phyloP scores from a whole-genome alignment of 208 protist species.

The Entamoeba moshkovskii region DNA sequence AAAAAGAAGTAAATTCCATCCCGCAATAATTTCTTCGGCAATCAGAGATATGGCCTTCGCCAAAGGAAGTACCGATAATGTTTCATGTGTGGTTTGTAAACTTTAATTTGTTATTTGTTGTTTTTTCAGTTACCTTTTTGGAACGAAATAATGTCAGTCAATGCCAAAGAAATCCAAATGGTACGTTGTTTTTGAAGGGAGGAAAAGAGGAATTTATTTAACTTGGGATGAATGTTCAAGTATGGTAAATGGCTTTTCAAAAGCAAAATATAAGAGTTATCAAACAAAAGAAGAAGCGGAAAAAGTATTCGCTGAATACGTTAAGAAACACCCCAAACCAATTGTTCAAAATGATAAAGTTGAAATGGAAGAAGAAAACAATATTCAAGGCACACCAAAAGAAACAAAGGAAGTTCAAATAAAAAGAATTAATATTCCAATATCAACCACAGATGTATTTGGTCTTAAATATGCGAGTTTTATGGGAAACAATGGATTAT shows the following conservation, averaged over 20 bases:
- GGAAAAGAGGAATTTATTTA: background rate
- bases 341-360: background rate
- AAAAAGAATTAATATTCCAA: background rate
- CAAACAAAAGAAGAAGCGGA: background rate
- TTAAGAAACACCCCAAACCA: background rate
- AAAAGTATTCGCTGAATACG: background rate
- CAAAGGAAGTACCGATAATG: background rate
- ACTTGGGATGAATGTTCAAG: background rate
- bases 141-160: too few species aligned
- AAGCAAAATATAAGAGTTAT: background rate
- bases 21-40: background rate
- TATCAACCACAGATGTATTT: background rate
- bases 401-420: background rate
- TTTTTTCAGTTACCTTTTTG: too few species aligned
- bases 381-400: background rate
- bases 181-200: background rate
- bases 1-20: background rate
- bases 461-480: background rate
- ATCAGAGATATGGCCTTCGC: background rate
- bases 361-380: background rate
- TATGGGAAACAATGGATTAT: background rate
- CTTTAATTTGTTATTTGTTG: background rate
- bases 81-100: background rate
- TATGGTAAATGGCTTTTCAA: background rate
- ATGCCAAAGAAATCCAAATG: background rate